Conservation (phyloP, 2,329 filamentous ascomycete species). For the Teratosphaeria pseudoeucalypti region DNA sequence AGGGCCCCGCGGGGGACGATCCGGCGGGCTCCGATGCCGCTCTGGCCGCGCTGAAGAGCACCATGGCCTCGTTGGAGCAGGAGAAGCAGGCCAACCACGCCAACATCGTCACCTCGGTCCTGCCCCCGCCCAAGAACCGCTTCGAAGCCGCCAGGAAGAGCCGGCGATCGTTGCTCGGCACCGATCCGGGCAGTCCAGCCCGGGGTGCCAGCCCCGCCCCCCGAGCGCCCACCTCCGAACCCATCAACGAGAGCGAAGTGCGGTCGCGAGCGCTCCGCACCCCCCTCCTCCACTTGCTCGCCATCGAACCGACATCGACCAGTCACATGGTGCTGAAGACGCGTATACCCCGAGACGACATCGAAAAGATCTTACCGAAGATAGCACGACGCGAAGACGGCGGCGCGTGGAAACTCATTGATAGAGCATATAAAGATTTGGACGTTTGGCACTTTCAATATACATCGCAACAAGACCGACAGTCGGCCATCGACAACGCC, state of each 20-base stretch:
- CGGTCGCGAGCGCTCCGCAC: conserved; percentile 33
- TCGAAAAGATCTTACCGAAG: conserved; percentile 38
- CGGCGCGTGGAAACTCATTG: conserved; percentile 42
- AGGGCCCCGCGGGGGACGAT: conserved; percentile 44
- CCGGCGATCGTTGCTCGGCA: not conserved
- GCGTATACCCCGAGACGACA: conserved; percentile 39
- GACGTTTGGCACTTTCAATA: conserved; percentile 54
- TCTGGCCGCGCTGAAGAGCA: conserved; percentile 48
- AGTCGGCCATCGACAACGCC: conserved; percentile 51
- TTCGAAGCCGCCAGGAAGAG: conserved; percentile 20
- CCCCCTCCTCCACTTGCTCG: conserved; percentile 44
- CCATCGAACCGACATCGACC: conserved; percentile 38
- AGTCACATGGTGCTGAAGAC: conserved; percentile 39
- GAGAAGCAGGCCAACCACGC: conserved; percentile 48
- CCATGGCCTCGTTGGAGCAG: conserved; percentile 48
- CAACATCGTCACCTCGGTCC: conserved; percentile 24
- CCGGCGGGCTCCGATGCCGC: conserved; percentile 48
- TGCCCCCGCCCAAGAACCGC: conserved; percentile 25
- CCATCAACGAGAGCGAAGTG: conserved; percentile 22
- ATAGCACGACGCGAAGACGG: conserved; percentile 42
- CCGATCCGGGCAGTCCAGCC: conserved; percentile 16
- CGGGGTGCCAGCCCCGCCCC: conserved; percentile 30
- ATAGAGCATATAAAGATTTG: conserved; percentile 51
- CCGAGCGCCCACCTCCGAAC: conserved; percentile 5
- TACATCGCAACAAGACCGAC: conserved; percentile 43